Evolutionary conservation across 2,329 filamentous ascomycete species (phyloP).

Genomic region (Albophoma yamanashiensis): DNA sequence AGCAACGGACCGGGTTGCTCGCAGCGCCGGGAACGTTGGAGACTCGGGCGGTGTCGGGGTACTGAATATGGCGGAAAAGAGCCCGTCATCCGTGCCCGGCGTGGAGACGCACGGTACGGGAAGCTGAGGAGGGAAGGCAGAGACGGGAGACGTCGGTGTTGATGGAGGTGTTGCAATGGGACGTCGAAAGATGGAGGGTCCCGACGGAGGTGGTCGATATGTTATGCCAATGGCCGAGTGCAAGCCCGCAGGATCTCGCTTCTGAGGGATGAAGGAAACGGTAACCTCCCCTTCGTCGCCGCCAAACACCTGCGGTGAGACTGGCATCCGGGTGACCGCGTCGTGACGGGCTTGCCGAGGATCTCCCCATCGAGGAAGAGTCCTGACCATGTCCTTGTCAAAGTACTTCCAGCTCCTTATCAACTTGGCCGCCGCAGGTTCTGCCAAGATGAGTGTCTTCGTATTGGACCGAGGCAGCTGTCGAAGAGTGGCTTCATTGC

Average conservation of each 20-base stretch:
- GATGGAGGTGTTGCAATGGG: slow-evolving; percentile 8
- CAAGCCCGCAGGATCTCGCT: slow-evolving; percentile 46
- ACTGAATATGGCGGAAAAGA: slow-evolving; percentile 8
- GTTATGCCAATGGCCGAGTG: slow-evolving; percentile 64
- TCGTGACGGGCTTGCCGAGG: slow-evolving; percentile 21
- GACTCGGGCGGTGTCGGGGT: slow-evolving; percentile 26
- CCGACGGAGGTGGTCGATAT: slow-evolving; percentile 46
- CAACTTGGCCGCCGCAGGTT: slow-evolving; percentile 50
- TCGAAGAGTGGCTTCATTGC: slow-evolving; percentile 57
- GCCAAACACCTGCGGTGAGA: slow-evolving; percentile 40
- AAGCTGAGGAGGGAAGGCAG: slow-evolving; percentile 3
- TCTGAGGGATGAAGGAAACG: slow-evolving; percentile 53
- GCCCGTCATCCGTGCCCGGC: slow-evolving; percentile 1
- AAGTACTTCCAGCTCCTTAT: slow-evolving; percentile 63
- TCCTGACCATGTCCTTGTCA: slow-evolving; percentile 33
- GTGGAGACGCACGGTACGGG: slow-evolving; percentile 1
- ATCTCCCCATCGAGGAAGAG: slow-evolving; percentile 36
- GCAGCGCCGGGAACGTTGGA: slow-evolving; percentile 21
- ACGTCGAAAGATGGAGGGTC: slow-evolving; percentile 8
- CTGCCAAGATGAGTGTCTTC: slow-evolving; percentile 54
- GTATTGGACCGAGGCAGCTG: slow-evolving; percentile 44
- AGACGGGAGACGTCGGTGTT: slow-evolving; percentile 3
- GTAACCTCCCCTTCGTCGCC: slow-evolving; percentile 58
- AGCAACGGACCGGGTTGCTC: slow-evolving; percentile 23
- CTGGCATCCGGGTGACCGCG: slow-evolving; percentile 31